Conservation (phyloP, 768 basidiomycete species). For the Boletus rubropictus region DNA sequence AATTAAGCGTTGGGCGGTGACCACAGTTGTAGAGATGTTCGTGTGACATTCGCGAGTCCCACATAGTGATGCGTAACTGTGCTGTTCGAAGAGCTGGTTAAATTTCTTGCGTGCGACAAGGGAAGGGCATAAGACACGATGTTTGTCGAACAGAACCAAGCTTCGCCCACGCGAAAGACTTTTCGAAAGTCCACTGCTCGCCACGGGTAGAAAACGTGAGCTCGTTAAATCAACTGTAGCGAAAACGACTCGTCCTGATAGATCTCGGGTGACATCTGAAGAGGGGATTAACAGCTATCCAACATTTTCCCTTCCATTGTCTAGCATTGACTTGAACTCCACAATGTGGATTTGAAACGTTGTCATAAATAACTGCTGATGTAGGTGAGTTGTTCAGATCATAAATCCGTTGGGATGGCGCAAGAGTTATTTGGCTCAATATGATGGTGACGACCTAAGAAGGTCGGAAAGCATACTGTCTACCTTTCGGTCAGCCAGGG, state of each 20-base stretch:
- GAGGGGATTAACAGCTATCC: background rate
- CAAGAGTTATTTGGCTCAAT: background rate
- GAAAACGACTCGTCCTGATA: background rate
- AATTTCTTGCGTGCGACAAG: background rate
- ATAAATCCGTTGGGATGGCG: background rate
- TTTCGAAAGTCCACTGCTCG: background rate
- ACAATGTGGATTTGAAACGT: background rate
- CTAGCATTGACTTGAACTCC: background rate
- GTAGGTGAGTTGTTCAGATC: no score
- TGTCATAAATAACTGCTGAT: no score
- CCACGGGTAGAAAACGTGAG: background rate
- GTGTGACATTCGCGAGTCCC: background rate
- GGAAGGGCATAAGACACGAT: background rate
- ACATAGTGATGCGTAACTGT: no score
- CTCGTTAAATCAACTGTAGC: background rate
- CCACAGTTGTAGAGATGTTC: background rate
- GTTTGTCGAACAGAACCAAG: background rate
- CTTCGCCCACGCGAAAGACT: background rate
- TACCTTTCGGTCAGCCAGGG: no score
- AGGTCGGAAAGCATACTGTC: background rate
- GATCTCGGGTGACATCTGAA: background rate
- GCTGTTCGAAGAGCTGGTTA: no score
- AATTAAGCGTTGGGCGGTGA: background rate
- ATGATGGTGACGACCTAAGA: background rate
- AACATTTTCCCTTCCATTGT: background rate